Evolutionary conservation across 331 rosid genomes (phyloP), one percentile per base, ranked within the genome.

Genomic region (Dryas integrifolia): DNA sequence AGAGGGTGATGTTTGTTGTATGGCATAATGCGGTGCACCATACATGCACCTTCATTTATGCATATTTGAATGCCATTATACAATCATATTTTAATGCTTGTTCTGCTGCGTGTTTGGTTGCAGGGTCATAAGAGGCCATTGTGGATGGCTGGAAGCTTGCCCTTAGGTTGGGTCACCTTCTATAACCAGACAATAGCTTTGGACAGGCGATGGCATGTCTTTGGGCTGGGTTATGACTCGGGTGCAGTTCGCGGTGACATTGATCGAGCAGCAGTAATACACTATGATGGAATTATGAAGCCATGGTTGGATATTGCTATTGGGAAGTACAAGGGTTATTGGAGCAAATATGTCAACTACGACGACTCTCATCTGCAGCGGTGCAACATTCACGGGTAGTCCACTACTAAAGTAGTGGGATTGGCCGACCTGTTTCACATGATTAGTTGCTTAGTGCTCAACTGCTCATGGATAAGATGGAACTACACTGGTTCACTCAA

Each of bases 101-200:
- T 50, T 60, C 70, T 46, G 62, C 68, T 76, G 51, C 74, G 76
- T 76, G 67, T 58, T 69, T 74, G 40, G 26, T 78, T 81, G 79
- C 97, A 95, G 99, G 90, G 92, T 82, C 74, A 67, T 9, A 38
- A 84, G 72, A 87, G 84, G 80, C 96, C 93, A 30, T 77, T 95
- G 84, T 89, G 85, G 88, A 77, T 73, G 67, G 81, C 73, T 13
- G 99, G 96, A 76, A 90, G 88, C 77, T 87, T 90, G 77, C 97
- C 98, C 67, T 51, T 96, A 58, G 99, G 97, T 56, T 96, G 99
- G 99, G 70, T 86, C 72, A 90, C 98, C 67, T 96, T 96, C 81
- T 90, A 88, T 76, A 85, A 87, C 82, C 90, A 82, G 72, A 83
- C 88, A 0, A 70, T 53, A 79, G 65, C 86, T 67, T 76, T 96